Evolutionary conservation across 2,329 filamentous ascomycete genomes (phyloP).

Genomic region (Penicillium sp.): DNA sequence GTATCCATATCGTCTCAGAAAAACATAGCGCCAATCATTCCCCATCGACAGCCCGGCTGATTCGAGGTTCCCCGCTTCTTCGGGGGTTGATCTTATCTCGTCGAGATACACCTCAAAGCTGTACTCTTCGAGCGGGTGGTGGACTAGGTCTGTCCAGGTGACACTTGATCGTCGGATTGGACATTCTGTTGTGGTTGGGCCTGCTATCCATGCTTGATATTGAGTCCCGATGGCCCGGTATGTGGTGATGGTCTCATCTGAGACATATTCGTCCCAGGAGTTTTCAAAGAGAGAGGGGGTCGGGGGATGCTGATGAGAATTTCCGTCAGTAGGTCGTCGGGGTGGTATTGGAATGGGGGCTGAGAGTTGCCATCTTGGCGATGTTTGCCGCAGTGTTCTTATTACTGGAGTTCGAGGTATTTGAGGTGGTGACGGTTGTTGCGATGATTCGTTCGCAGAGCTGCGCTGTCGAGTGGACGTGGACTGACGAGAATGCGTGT

Average conservation of each 20-base stretch:
- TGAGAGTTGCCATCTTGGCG: neutral
- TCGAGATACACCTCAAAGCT: neutral
- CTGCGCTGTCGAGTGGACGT: too few relatives aligned
- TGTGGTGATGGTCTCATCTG: neutral
- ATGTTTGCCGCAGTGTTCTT: neutral
- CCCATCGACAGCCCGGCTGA: neutral
- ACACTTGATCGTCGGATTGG: neutral
- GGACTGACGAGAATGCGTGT: neutral
- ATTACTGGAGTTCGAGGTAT: neutral
- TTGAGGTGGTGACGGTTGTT: neutral
- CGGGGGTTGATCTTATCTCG: neutral
- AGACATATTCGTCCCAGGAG: neutral
- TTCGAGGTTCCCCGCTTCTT: neutral
- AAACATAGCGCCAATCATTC: neutral
- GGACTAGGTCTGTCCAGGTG: neutral
- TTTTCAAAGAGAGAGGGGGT: neutral
- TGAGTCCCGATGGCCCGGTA: neutral
- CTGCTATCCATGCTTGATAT: conserved; percentile 1
- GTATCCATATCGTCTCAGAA: neutral
- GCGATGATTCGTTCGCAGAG: neutral
- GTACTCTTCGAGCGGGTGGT: neutral
- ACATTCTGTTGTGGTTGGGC: neutral
- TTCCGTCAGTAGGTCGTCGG: neutral
- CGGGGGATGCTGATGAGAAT: neutral
- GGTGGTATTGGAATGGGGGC: neutral